These are phyloP conservation scores for Rhexocercosporidium sp. DNA, from an alignment of 2,329 filamentous ascomycete species.

Conservation along the genomic window DNA sequence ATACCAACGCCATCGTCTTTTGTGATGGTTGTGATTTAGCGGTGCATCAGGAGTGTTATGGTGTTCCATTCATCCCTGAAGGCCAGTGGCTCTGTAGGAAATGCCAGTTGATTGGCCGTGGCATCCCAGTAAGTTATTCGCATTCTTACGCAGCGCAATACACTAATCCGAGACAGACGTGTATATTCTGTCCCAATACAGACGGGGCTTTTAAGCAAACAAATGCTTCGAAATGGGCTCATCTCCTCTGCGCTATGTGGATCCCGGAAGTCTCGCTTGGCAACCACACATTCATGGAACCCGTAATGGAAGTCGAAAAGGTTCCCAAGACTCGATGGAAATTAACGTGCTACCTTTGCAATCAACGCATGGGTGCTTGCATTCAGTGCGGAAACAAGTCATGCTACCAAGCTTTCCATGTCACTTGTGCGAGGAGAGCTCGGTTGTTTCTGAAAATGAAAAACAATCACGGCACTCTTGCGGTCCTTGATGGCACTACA, in stretches of 20 bases:
- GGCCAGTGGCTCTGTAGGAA: constrained; percentile 98
- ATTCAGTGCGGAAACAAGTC: constrained; percentile 98
- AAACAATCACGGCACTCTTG: constrained; percentile 78
- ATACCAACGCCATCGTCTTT: constrained; percentile 98
- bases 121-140: constrained; percentile 70
- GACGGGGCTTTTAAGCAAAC: constrained; percentile 99
- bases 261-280: constrained; percentile 96
- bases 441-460: constrained; percentile 96
- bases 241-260: constrained; percentile 97
- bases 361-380: constrained; percentile 96
- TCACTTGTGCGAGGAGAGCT: constrained; percentile 90
- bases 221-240: constrained; percentile 94
- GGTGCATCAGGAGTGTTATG: constrained; percentile 98
- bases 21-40: constrained; percentile 97
- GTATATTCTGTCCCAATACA: constrained; percentile 97
- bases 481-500: constrained; percentile 78
- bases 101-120: constrained; percentile 92
- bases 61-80: constrained; percentile 97
- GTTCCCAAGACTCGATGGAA: constrained; percentile 95
- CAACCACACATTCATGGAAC: constrained; percentile 97
- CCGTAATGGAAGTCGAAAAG: constrained; percentile 96
- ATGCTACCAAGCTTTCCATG: constrained; percentile 96
- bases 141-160: neutral
- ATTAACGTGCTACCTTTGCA: constrained; percentile 93
- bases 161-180: constrained; percentile 62